phyloP scores from a whole-genome alignment of 2,329 filamentous ascomycete genomes.

The Sclerotinia subarctica region DNA sequence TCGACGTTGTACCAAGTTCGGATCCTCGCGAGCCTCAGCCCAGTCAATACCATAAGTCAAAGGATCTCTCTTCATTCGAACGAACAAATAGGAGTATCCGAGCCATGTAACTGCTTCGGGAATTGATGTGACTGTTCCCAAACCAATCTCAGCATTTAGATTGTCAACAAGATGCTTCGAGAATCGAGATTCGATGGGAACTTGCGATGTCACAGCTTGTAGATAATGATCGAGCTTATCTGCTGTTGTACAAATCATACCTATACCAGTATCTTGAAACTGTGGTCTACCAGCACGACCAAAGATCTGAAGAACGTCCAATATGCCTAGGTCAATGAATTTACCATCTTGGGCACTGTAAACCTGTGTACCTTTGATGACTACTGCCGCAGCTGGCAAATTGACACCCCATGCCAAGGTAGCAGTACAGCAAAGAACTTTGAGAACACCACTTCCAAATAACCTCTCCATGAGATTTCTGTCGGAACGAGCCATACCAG shows the following conservation, averaged over 20 bases:
- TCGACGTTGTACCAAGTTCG: slow-evolving; percentile 78
- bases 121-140: slow-evolving; percentile 94
- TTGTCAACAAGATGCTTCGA: slow-evolving; percentile 94
- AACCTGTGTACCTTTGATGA: slow-evolving; percentile 72
- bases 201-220: slow-evolving; percentile 88
- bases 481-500: slow-evolving; percentile 92
- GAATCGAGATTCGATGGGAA: slow-evolving; percentile 96
- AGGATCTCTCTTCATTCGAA: slow-evolving; percentile 91
- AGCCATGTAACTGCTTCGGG: slow-evolving; percentile 95
- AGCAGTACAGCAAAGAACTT: slow-evolving; percentile 96
- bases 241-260: slow-evolving; percentile 96
- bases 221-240: slow-evolving; percentile 91
- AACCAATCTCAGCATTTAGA: slow-evolving; percentile 86
- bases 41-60: slow-evolving; percentile 94
- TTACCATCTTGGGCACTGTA: slow-evolving; percentile 97
- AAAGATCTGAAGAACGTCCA: slow-evolving; percentile 97
- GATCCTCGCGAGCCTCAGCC: slow-evolving; percentile 85
- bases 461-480: slow-evolving; percentile 93
- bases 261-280: slow-evolving; percentile 95
- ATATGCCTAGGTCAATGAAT: slow-evolving; percentile 91
- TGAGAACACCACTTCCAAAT: slow-evolving; percentile 88
- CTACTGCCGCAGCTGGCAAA: slow-evolving; percentile 88
- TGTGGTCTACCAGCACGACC: slow-evolving; percentile 96
- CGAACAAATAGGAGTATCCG: slow-evolving; percentile 95
- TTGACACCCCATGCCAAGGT: slow-evolving; percentile 99